These are phyloP conservation scores for Rutidosis leptorrhynchoides DNA, from an alignment of 129 eudicot species.

Conservation along the genomic window DNA sequence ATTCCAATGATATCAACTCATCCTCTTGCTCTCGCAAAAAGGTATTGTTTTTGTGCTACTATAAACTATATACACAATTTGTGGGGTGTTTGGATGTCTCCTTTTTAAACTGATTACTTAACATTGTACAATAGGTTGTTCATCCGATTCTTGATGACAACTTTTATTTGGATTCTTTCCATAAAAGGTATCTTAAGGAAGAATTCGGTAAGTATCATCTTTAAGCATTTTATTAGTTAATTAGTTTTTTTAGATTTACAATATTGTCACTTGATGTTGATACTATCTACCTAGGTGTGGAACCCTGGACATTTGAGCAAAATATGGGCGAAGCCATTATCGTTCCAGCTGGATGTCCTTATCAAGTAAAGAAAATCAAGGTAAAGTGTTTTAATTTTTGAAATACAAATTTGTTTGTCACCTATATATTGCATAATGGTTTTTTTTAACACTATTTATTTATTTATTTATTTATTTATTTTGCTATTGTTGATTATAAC, in stretches of 20 bases:
- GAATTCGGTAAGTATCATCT: slow-evolving; percentile 58
- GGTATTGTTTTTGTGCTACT: slow-evolving; percentile 28
- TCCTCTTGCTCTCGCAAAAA: slow-evolving; percentile 41
- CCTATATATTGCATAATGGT: not conserved
- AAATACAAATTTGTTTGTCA: not conserved
- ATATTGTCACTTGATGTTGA: not conserved
- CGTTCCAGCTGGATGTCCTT: slow-evolving; percentile 96
- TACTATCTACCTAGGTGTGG: slow-evolving; percentile 49
- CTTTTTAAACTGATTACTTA: slow-evolving; percentile 4
- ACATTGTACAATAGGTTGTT: slow-evolving; percentile 47
- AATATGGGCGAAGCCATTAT: slow-evolving; percentile 79
- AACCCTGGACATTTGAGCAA: slow-evolving; percentile 94
- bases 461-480: not conserved
- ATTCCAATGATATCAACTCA: slow-evolving; percentile 50
- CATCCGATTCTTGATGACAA: slow-evolving; percentile 81
- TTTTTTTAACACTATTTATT: not conserved
- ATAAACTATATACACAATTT: not conserved
- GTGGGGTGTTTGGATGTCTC: slow-evolving; percentile 8
- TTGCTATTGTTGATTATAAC: slow-evolving; percentile 5
- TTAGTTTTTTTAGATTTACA: not conserved
- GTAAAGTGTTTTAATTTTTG: slow-evolving; percentile 25
- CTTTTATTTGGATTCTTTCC: slow-evolving; percentile 65
- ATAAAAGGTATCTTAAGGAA: slow-evolving; percentile 75
- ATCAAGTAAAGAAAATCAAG: slow-evolving; percentile 74
- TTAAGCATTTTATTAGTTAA: not conserved